Percentiles rank a stretch among this genome's conserved stretches.
These are phyloP conservation scores for Penicillium crustosum DNA, from an alignment of 2,329 filamentous ascomycete genomes.

Conservation along the genomic window DNA sequence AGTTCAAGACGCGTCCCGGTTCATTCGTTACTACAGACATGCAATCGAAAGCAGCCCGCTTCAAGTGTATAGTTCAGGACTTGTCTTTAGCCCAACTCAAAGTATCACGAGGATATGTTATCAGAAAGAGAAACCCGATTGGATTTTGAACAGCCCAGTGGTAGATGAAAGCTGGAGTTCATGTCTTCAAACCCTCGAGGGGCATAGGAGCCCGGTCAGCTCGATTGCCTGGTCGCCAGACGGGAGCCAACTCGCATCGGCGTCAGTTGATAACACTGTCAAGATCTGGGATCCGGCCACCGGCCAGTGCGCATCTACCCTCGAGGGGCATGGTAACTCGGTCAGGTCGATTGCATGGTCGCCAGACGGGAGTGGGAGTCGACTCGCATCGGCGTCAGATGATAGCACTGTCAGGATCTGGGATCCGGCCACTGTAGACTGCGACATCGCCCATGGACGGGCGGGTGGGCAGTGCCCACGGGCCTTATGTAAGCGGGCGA, in stretches of 20 bases:
- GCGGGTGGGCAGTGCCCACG: too few relatives aligned
- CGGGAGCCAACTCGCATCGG: neutral
- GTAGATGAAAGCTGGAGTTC: slow-evolving; percentile 14
- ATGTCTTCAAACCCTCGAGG: slow-evolving; percentile 19
- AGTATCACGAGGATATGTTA: slow-evolving; percentile 4
- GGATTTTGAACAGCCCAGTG: slow-evolving; percentile 6
- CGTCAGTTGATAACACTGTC: too few relatives aligned
- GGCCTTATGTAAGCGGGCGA: too few relatives aligned
- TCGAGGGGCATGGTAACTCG: too few relatives aligned
- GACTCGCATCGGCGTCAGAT: too few relatives aligned
- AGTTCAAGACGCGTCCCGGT: slow-evolving; percentile 28
- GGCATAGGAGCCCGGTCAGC: neutral
- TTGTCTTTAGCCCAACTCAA: slow-evolving; percentile 27
- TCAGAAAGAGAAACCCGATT: neutral
- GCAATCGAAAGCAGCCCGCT: slow-evolving; percentile 25
- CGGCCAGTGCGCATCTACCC: too few relatives aligned
- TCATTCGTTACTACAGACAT: slow-evolving; percentile 25
- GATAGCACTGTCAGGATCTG: too few relatives aligned
- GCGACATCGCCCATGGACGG: too few relatives aligned
- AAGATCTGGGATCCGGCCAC: too few relatives aligned
- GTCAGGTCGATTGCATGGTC: too few relatives aligned
- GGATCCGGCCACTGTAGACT: too few relatives aligned
- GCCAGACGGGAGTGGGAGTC: too few relatives aligned
- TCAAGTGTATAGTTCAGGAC: slow-evolving; percentile 32
- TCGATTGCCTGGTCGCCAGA: neutral